phyloP scores from a whole-genome alignment of 2,329 filamentous ascomycete species.

The Tolypocladium endophyticum region DNA sequence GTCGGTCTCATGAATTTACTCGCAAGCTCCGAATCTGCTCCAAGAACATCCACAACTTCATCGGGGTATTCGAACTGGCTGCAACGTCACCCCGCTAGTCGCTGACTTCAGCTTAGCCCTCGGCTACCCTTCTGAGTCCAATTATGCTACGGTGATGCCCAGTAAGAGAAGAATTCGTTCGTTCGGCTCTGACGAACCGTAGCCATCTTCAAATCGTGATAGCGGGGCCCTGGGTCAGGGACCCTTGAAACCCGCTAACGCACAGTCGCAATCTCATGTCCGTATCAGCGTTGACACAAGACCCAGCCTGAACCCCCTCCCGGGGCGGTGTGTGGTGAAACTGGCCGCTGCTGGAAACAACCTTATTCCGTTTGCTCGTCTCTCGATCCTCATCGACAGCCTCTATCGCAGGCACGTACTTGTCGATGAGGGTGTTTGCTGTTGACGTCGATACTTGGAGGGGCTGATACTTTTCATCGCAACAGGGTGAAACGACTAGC shows the following conservation, averaged over 20 bases:
- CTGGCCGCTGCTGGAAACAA: slow-evolving; percentile 6
- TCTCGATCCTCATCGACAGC: background rate
- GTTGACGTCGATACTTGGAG: background rate
- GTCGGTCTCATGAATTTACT: background rate
- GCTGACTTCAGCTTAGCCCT: background rate
- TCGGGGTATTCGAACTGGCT: background rate
- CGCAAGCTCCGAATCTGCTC: background rate
- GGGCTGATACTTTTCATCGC: background rate
- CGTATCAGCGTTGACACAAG: slow-evolving; percentile 30
- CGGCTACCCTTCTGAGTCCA: background rate
- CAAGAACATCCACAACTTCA: background rate
- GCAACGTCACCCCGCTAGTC: background rate
- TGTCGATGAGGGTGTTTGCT: background rate
- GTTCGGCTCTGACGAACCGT: background rate
- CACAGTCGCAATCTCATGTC: slow-evolving; percentile 35
- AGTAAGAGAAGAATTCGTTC: background rate
- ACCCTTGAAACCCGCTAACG: slow-evolving; percentile 45
- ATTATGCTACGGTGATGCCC: no score
- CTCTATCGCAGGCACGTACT: background rate
- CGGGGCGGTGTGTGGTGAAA: slow-evolving; percentile 4
- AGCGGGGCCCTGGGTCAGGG: slow-evolving; percentile 11
- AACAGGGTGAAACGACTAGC: background rate
- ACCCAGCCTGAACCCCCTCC: background rate
- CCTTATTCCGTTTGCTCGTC: slow-evolving; percentile 3
- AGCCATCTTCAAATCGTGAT: background rate